Evolutionary conservation across 1,139 yeast genomes (phyloP).

Genomic region (Nakaseomyces bracarensis): DNA sequence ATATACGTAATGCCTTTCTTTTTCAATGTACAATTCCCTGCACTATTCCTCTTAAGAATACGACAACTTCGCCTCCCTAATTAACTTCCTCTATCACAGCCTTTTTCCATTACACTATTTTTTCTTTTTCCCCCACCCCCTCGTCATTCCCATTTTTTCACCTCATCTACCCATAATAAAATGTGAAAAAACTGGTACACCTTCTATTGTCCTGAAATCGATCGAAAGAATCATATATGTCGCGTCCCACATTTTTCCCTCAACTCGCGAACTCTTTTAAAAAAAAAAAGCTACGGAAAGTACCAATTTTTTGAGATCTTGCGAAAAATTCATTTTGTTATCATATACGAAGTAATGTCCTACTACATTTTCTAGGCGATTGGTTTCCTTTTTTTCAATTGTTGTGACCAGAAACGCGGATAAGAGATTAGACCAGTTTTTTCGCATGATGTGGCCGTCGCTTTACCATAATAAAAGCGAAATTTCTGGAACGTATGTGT

Average conservation of each 20-base stretch:
- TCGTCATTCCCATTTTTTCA: conserved; percentile 3
- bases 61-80: too few relatives aligned
- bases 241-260: conserved; percentile 3
- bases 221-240: conserved; percentile 1
- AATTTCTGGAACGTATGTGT: conserved; percentile 5
- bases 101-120: not conserved
- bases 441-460: not conserved
- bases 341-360: not conserved
- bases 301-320: too few relatives aligned
- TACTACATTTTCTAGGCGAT: not conserved
- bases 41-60: too few relatives aligned
- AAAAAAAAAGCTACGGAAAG: too few relatives aligned
- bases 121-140: not conserved
- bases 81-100: not conserved
- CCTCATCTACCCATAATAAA: conserved; percentile 1
- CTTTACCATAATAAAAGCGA: conserved; percentile 4
- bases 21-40: too few relatives aligned
- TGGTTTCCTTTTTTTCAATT: not conserved
- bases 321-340: not conserved
- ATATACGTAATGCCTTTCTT: too few relatives aligned
- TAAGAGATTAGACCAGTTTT: conserved; percentile 4
- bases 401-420: too few relatives aligned
- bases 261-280: not conserved
- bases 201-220: conserved; percentile 5
- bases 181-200: conserved; percentile 6